Percentiles rank a stretch among this genome's conserved stretches.
Evolutionary conservation across 768 basidiomycete species (phyloP).

Genomic region (Hygrophorus pudorinus): DNA sequence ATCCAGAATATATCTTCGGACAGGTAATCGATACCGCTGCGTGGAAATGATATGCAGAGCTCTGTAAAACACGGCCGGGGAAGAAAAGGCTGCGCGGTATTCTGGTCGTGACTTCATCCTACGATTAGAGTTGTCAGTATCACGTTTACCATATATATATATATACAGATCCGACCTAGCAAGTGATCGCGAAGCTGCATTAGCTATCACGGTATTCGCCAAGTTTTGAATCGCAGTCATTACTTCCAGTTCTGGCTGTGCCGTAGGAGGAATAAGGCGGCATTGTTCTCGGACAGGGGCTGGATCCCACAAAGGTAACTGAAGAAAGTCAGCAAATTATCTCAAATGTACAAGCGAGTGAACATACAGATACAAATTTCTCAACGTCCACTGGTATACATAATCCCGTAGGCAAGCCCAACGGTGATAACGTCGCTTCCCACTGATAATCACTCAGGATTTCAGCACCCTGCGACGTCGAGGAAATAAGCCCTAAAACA

Average conservation of each 20-base stretch:
- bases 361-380: conserved; percentile 66
- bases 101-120: conserved; percentile 75
- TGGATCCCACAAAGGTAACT: conserved; percentile 67
- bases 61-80: conserved; percentile 71
- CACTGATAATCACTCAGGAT: conserved; percentile 88
- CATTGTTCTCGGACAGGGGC: conserved; percentile 25
- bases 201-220: conserved; percentile 92
- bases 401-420: conserved; percentile 81
- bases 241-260: conserved; percentile 70
- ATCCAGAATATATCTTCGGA: conserved; percentile 87
- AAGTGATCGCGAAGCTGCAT: conserved; percentile 84
- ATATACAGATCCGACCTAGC: conserved; percentile 48
- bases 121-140: conserved; percentile 4
- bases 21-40: conserved; percentile 84
- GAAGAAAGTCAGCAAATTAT: background rate
- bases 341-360: background rate
- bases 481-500: conserved; percentile 86
- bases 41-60: conserved; percentile 82
- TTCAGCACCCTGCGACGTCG: conserved; percentile 86
- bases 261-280: conserved; percentile 54
- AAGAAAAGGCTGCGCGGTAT: conserved; percentile 68
- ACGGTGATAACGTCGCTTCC: conserved; percentile 82
- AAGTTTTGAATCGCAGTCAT: conserved; percentile 88
- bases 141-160: conserved; percentile 1
- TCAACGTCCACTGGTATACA: conserved; percentile 84